Evolutionary conservation across 2,329 filamentous ascomycete genomes (phyloP), one percentile per base, ranked within the genome.

Genomic region (Penicillium olsonii): DNA sequence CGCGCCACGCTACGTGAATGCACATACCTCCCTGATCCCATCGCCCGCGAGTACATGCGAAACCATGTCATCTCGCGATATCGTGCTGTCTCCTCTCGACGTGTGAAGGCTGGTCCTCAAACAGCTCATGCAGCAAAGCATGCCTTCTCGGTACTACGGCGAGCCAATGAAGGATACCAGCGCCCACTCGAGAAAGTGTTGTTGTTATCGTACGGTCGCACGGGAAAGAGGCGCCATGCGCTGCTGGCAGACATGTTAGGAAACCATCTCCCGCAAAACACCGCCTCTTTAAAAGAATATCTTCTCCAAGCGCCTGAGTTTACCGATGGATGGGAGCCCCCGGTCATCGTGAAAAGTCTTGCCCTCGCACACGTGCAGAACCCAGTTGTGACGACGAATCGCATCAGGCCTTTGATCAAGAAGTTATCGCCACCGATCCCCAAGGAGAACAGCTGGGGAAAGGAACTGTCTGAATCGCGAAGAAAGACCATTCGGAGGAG

Each of bases 11-110:
- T 85, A 33, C 78, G 83, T 51, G 79, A 85, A 69, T 76, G 75
- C 54, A 76, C 78, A 47, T 85, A 85, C 59, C 77, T 86, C 33
- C 82, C 84, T 22, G 82, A 85, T 60, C 73, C 78, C 1, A 67
- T 74, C 50, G 79, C 81, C 33, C 75, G 78, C 55, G 45, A 56
- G 26, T 81, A 78, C 67, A 72, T 82, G 64, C 72, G 71, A 50
- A 60, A 71, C 43, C 72, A 82, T 64, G 68, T 81, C 24, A 35
- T 52, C 50, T 47, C 50, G 38, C 53, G 35, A 48, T 59, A 55
- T 45, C 60, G 48, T 15, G 51, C 17, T 37, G 60, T 22, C 27
- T 53, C 48, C 37, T 54, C 37, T 54, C 57, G 48, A 59, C 61
- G 40, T 45, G 49, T 34, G 9, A 49, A 56, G 37, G 40, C 43